phyloP scores from a whole-genome alignment of 345 rosid species.

The Cardamine resedifolia region DNA sequence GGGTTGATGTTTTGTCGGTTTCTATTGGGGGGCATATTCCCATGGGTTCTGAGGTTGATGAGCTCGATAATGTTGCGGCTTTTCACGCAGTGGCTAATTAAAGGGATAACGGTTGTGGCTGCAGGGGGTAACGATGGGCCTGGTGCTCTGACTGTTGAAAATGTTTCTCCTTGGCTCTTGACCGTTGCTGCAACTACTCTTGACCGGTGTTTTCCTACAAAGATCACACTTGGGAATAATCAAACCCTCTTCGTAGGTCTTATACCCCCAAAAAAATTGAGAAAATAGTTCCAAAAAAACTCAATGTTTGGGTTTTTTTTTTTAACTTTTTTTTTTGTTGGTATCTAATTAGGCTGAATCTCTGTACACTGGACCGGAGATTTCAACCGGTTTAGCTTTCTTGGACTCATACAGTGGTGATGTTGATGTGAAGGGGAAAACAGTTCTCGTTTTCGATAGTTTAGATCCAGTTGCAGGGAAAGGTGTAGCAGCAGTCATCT shows the following conservation, averaged over 20 bases:
- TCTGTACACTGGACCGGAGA: conserved; percentile 27
- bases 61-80: conserved; percentile 27
- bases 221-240: conserved; percentile 39
- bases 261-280: background rate
- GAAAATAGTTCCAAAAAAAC: conserved; percentile 8
- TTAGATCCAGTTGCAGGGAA: too few species aligned
- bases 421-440: conserved; percentile 23
- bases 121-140: conserved; percentile 37
- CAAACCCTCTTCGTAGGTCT: conserved; percentile 25
- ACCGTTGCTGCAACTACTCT: conserved; percentile 51
- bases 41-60: conserved; percentile 32
- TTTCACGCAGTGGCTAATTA: conserved; percentile 51
- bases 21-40: conserved; percentile 34
- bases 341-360: conserved; percentile 42
- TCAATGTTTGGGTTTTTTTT: conserved; percentile 33
- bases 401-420: background rate
- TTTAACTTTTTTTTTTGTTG: background rate
- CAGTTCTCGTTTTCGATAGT: conserved; percentile 1
- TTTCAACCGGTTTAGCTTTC: conserved; percentile 20
- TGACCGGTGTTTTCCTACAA: conserved; percentile 50
- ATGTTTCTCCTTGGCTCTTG: conserved; percentile 52
- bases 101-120: conserved; percentile 42
- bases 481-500: conserved; percentile 37
- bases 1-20: too few species aligned
- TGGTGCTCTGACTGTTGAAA: conserved; percentile 37